A percentile compares a stretch with the other conserved stretches of the same genome.
Evolutionary conservation across 768 basidiomycete species (phyloP).

Genomic region (Boletus subparvulus): DNA sequence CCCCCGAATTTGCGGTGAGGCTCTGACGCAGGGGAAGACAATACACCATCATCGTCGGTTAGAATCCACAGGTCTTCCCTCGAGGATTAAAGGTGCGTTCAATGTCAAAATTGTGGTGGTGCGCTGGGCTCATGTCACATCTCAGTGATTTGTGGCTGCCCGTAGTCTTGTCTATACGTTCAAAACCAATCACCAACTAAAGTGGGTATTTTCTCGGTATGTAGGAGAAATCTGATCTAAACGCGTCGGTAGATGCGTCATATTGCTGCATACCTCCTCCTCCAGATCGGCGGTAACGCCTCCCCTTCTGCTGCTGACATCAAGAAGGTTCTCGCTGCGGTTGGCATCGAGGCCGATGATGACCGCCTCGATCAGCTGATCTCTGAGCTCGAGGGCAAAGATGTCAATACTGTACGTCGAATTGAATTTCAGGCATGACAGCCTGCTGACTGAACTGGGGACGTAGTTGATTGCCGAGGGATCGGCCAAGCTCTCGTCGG

Average conservation of each 20-base stretch:
- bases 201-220: slow-evolving; percentile 35
- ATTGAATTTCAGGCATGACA: not conserved
- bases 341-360: slow-evolving; percentile 87
- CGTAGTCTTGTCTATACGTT: slow-evolving; percentile 42
- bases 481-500: slow-evolving; percentile 90
- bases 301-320: slow-evolving; percentile 84
- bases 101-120: not conserved
- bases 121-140: slow-evolving; percentile 13
- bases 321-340: slow-evolving; percentile 80
- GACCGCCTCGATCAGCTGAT: slow-evolving; percentile 79
- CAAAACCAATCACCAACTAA: slow-evolving; percentile 37
- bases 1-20: slow-evolving; percentile 19
- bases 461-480: slow-evolving; percentile 87
- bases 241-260: slow-evolving; percentile 68
- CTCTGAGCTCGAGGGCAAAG: slow-evolving; percentile 89
- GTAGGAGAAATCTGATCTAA: not conserved
- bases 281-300: slow-evolving; percentile 90
- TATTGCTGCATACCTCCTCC: slow-evolving; percentile 95
- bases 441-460: not conserved
- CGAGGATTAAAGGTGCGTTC: slow-evolving; percentile 73
- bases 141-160: slow-evolving; percentile 91
- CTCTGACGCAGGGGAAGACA: not conserved
- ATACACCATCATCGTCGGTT: slow-evolving; percentile 55
- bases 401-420: slow-evolving; percentile 69
- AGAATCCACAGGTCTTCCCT: slow-evolving; percentile 95